phyloP scores from a whole-genome alignment of 768 basidiomycete genomes.

The Lactarius evosmus region DNA sequence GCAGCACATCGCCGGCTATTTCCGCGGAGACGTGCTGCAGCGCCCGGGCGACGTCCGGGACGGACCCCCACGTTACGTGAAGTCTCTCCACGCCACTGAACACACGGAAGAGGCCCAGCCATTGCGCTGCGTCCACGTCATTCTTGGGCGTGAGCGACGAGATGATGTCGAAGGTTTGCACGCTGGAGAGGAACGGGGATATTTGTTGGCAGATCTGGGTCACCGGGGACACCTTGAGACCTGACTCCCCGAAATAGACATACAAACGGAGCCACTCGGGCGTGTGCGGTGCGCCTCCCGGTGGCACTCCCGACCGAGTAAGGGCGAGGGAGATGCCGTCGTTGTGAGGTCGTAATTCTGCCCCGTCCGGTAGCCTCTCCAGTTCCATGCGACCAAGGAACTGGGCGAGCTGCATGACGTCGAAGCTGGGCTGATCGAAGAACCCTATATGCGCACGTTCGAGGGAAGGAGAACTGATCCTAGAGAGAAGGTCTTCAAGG shows the following conservation, averaged over 20 bases:
- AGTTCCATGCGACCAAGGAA: background rate
- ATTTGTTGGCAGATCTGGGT: conserved; percentile 2
- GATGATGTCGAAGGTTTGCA: background rate
- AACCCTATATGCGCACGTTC: background rate
- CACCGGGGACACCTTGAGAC: background rate
- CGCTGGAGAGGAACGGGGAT: background rate
- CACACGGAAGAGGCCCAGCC: background rate
- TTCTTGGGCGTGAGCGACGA: background rate
- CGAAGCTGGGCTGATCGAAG: background rate
- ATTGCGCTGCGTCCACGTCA: background rate
- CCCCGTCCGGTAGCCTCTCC: background rate
- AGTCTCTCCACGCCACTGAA: conserved; percentile 9
- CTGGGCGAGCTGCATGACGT: conserved; percentile 1
- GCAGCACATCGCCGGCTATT: background rate
- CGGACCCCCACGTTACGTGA: background rate
- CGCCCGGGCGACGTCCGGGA: conserved; percentile 9
- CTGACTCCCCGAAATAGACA: background rate
- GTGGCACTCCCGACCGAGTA: background rate
- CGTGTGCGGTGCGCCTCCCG: background rate
- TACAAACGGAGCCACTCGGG: background rate
- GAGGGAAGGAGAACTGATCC: background rate
- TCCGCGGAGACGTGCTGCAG: background rate
- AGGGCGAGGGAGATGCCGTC: background rate
- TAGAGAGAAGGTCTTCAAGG: conserved; percentile 2
- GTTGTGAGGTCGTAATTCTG: background rate